phyloP scores from a whole-genome alignment of 495 filamentous ascomycete genomes.

The Thermochaetoides thermophila region DNA sequence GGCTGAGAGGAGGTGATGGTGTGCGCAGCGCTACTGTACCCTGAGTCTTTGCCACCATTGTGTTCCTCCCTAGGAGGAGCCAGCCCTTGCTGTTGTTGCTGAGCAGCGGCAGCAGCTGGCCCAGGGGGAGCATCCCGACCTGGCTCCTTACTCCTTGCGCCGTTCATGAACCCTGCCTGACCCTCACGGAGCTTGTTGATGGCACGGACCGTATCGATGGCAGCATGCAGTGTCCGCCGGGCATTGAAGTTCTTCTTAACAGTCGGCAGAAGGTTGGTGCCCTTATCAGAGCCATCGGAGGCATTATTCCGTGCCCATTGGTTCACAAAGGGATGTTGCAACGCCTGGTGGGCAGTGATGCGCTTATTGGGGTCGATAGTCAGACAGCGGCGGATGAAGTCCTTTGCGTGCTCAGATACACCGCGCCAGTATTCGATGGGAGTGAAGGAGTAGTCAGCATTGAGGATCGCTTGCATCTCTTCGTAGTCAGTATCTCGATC shows the following conservation, averaged over 20 bases:
- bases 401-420: conserved; percentile 68
- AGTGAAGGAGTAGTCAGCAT: conserved; percentile 93
- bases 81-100: neutral
- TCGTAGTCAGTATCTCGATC: conserved; percentile 95
- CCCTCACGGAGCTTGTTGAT: conserved; percentile 93
- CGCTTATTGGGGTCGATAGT: conserved; percentile 75
- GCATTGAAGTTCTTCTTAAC: conserved; percentile 99
- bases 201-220: conserved; percentile 94
- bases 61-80: conserved; percentile 10
- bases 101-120: neutral
- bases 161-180: conserved; percentile 53
- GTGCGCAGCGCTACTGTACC: too few relatives aligned
- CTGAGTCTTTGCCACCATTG: too few relatives aligned
- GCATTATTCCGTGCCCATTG: conserved; percentile 26
- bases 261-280: conserved; percentile 75
- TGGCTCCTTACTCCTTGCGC: conserved; percentile 24
- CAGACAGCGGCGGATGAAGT: conserved; percentile 73
- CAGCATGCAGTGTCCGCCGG: conserved; percentile 79
- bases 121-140: conserved; percentile 16
- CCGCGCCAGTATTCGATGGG: conserved; percentile 92
- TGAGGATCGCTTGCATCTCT: conserved; percentile 97
- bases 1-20: too few relatives aligned
- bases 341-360: conserved; percentile 89
- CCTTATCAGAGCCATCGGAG: conserved; percentile 38
- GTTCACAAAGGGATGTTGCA: conserved; percentile 77